Conservation (phyloP, 306 rosid genomes). For the Begonia fuchsioides region DNA sequence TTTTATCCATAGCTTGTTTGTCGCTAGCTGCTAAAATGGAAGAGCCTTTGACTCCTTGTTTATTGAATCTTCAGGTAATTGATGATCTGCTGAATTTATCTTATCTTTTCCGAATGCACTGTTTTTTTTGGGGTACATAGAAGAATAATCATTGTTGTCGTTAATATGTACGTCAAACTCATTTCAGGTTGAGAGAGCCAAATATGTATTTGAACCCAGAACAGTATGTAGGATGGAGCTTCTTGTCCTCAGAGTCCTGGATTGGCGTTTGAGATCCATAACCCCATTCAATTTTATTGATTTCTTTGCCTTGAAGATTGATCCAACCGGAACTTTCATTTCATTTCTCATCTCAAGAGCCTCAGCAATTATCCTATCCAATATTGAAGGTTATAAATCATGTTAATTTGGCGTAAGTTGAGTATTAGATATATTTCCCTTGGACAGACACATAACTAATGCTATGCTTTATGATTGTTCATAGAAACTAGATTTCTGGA, state of each 20-base stretch:
- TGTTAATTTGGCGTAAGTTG: no score
- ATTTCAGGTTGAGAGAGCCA: constrained; percentile 36
- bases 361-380: constrained; percentile 61
- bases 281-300: constrained; percentile 76
- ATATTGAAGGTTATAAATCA: constrained; percentile 42
- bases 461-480: constrained; percentile 3
- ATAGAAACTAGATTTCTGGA: constrained; percentile 77
- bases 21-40: constrained; percentile 98
- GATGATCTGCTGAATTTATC: background rate
- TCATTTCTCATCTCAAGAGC: constrained; percentile 63
- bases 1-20: constrained; percentile 78
- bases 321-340: constrained; percentile 40
- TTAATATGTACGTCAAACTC: no score
- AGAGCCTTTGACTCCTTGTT: constrained; percentile 77
- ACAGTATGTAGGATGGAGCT: constrained; percentile 86
- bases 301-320: constrained; percentile 81
- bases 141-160: no score
- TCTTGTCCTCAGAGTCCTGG: constrained; percentile 63
- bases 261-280: constrained; percentile 92
- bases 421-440: no score
- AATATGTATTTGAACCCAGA: constrained; percentile 69
- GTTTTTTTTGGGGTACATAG: no score
- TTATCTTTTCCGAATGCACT: no score
- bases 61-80: constrained; percentile 74
- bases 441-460: no score